These are phyloP conservation scores for Rasamsonia emersonii DNA, from an alignment of 2,329 filamentous ascomycete species.

Conservation along the genomic window DNA sequence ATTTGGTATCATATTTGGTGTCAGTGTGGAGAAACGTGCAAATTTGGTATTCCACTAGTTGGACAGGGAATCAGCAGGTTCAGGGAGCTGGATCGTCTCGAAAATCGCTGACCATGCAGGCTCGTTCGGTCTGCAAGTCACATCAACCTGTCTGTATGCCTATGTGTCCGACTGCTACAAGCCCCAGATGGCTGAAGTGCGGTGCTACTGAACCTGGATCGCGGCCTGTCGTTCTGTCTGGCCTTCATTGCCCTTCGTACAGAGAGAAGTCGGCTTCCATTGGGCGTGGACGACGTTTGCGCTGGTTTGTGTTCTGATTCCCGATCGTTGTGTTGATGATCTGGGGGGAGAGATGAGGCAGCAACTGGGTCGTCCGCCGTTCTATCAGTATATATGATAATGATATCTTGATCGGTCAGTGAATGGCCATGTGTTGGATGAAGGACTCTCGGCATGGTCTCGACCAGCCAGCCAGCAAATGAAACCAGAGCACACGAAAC, in stretches of 20 bases:
- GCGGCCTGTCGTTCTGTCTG: background rate
- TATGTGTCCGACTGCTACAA: slow-evolving; percentile 1
- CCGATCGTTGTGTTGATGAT: background rate
- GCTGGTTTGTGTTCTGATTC: background rate
- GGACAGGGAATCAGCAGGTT: background rate
- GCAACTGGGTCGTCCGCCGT: background rate
- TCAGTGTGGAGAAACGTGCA: background rate
- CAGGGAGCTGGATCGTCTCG: no score
- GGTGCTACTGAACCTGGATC: background rate
- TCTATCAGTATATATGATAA: slow-evolving; percentile 17
- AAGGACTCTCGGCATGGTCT: no score
- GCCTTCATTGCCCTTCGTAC: background rate
- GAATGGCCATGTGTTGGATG: no score
- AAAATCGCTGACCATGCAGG: no score
- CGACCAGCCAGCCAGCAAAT: no score
- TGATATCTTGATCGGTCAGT: no score
- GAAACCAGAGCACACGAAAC: no score
- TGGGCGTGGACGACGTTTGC: background rate
- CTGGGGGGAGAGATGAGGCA: background rate
- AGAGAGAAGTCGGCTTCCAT: background rate
- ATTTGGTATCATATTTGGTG: background rate
- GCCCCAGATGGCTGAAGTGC: background rate
- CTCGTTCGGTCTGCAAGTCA: slow-evolving; percentile 1
- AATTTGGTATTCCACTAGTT: background rate
- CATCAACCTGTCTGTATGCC: background rate